Base-by-base conservation (phyloP, 441 rosid genomes). In the Gossypium davidsonii region DNA sequence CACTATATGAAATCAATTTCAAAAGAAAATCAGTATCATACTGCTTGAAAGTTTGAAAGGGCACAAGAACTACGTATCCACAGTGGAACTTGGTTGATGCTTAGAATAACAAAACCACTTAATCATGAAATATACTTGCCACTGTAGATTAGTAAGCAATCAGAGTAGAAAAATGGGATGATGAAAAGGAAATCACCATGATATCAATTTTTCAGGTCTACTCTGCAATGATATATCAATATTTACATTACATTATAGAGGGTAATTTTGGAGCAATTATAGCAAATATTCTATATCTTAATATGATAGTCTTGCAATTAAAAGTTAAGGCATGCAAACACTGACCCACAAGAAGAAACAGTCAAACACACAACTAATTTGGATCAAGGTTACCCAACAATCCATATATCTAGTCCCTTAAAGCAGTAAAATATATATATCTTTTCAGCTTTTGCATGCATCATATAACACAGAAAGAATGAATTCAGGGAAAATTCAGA, bases 11-110 rank as follows among this genome's bases (percentile, higher is more conserved):
- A 25, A 58, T 26, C 37, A 65, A 21, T 20, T 44, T 65, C 5
- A 20, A 44, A 65, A 51, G 18, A 28, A 28, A 49, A 26, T 49
- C 44, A 15, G 15, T 46, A 8, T 10, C 39, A 15, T 67, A 49
- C 59, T 15, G 59, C 15, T 67, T 60, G 60, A 68, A 26, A 49
- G 46, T 51, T 67, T 25, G 59, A n/a, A 67, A 49, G 25, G 42
- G 1, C 18, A 51, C 46, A 28, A 15, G 60, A 51, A 28, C 11
- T 68, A 51, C 4, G 60, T 17, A 68, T 68, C 46, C 44, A 15
- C 15, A 51, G 26, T 11, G 46, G 60, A 68, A 51, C 57, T 67
- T 67, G 57, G n/a, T 48, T 28, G 46, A 51, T 1, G 42, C 60
- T 68, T 68, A 51, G n/a, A 48, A 48, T 26, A 28, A 15, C 25